Evolutionary conservation across 2,329 filamentous ascomycete species (phyloP).

Genomic region (Pseudogymnoascus sp.): DNA sequence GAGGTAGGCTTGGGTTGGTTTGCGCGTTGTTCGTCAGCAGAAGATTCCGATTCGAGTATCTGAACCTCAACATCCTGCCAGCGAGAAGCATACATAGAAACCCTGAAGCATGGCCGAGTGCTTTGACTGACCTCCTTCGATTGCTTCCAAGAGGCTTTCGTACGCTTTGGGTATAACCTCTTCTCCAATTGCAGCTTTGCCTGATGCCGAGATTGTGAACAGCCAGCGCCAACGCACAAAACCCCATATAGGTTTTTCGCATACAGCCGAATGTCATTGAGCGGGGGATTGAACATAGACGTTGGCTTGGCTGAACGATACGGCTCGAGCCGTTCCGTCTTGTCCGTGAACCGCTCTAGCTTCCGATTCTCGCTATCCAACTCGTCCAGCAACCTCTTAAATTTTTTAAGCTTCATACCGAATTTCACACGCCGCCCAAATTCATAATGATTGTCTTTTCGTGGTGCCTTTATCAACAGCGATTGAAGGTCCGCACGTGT

Average conservation of each 20-base stretch:
- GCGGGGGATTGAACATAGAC: background rate
- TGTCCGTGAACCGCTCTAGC: background rate
- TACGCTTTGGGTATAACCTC: background rate
- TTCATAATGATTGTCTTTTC: background rate
- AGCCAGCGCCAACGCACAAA: background rate
- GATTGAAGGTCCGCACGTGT: constrained; percentile 6
- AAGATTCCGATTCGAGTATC: constrained; percentile 1
- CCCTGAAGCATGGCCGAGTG: background rate
- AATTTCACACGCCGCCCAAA: background rate
- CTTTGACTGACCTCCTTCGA: background rate
- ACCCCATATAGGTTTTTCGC: background rate
- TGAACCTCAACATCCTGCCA: background rate
- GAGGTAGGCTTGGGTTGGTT: background rate
- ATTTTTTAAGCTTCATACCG: background rate
- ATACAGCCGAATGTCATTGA: background rate
- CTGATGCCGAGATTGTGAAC: background rate
- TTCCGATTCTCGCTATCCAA: background rate
- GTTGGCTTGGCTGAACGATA: background rate
- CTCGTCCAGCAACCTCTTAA: constrained; percentile 1
- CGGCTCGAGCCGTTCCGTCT: constrained; percentile 4
- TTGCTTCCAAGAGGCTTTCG: constrained; percentile 2
- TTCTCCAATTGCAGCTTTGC: constrained; percentile 4
- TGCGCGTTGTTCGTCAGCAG: background rate
- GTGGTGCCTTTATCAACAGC: background rate
- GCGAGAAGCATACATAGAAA: constrained; percentile 1